Evolutionary conservation across 768 basidiomycete genomes (phyloP).

Genomic region (Agaricus bisporus): DNA sequence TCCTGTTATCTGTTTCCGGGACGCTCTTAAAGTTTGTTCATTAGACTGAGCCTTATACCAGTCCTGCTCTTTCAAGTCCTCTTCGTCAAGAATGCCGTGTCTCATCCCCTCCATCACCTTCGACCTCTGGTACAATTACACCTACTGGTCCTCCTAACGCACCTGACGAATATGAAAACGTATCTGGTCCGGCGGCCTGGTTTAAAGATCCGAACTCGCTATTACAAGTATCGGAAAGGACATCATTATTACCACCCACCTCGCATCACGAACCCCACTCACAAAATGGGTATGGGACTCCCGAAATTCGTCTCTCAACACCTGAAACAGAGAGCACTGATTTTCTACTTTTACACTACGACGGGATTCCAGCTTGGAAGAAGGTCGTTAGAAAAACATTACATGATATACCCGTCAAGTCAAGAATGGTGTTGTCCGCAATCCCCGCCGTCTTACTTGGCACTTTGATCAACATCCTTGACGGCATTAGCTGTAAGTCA

Average conservation of each 20-base stretch:
- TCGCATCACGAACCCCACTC: not conserved
- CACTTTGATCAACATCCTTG: conserved; percentile 81
- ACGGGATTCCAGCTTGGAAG: conserved; percentile 4
- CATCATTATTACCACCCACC: no score
- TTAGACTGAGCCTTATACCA: not conserved
- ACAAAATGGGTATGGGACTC: not conserved
- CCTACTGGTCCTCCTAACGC: not conserved
- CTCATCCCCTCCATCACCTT: conserved; percentile 10
- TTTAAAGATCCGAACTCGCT: not conserved
- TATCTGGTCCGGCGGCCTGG: not conserved
- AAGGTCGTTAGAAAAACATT: conserved; percentile 6
- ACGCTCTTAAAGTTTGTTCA: not conserved
- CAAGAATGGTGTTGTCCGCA: conserved; percentile 30
- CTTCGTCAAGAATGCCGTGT: conserved; percentile 17
- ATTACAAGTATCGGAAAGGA: no score
- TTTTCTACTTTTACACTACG: not conserved
- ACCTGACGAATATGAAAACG: not conserved
- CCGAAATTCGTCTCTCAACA: not conserved
- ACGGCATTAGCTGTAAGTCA: conserved; percentile 81
- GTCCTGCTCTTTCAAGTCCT: conserved; percentile 30
- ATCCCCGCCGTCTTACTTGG: conserved; percentile 87
- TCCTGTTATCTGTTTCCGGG: not conserved
- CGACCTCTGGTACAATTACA: not conserved
- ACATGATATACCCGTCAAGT: conserved; percentile 15
- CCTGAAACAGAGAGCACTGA: not conserved